Percentiles rank a stretch among this genome's conserved stretches.
phyloP scores from a whole-genome alignment of 1,284 basidiomycete species.

The Takashimella koratensis region DNA sequence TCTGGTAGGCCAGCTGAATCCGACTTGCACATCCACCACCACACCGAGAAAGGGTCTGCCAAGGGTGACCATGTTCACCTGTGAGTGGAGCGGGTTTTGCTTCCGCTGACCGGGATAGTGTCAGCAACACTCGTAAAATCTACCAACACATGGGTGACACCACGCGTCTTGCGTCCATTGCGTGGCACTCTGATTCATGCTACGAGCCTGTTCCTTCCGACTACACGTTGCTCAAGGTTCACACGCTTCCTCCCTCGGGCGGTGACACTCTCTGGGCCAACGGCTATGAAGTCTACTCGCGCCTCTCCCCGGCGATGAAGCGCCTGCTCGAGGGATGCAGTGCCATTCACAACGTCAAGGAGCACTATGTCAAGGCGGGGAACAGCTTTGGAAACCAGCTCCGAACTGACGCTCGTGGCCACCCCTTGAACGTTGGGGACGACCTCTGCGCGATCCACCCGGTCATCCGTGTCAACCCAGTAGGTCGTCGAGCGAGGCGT shows the following conservation, averaged over 20 bases:
- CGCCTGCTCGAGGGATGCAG: constrained; percentile 45
- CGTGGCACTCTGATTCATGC: constrained; percentile 50
- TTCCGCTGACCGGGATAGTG: neutral
- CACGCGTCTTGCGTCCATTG: neutral
- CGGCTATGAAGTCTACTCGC: constrained; percentile 54
- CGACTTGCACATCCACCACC: constrained; percentile 63
- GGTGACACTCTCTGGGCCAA: constrained; percentile 47
- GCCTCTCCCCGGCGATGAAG: constrained; percentile 35
- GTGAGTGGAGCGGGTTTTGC: neutral
- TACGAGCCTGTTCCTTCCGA: constrained; percentile 56
- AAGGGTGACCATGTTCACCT: constrained; percentile 34
- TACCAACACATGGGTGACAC: neutral
- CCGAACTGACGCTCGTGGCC: constrained; percentile 39
- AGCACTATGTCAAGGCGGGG: neutral
- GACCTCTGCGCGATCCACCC: constrained; percentile 57
- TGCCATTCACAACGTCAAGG: constrained; percentile 57
- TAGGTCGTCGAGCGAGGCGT: neutral
- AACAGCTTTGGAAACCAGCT: neutral
- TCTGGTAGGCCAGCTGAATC: constrained; percentile 57
- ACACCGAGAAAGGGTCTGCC: constrained; percentile 53
- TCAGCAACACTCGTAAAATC: neutral
- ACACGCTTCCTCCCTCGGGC: constrained; percentile 55
- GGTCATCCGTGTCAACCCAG: constrained; percentile 25
- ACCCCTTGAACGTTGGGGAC: constrained; percentile 57
- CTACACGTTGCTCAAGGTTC: constrained; percentile 50